These are phyloP conservation scores for Penstemon davidsonii DNA, from an alignment of 257 asterid genomes.

Conservation along the genomic window DNA sequence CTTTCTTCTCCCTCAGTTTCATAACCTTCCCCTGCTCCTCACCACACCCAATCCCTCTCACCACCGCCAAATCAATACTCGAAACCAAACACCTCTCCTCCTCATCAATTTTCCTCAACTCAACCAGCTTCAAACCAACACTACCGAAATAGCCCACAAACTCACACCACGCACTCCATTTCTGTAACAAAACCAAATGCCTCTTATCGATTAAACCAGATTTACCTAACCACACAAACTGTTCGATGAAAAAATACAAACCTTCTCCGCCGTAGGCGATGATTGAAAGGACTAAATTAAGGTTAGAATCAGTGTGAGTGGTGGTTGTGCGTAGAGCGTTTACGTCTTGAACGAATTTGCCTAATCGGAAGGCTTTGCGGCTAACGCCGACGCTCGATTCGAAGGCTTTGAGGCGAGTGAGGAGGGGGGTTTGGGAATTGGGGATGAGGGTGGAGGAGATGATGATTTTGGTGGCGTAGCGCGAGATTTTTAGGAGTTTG, in stretches of 20 bases:
- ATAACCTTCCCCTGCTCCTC: slow-evolving; percentile 56
- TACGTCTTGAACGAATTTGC: slow-evolving; percentile 89
- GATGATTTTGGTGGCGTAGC: slow-evolving; percentile 83
- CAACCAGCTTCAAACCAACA: slow-evolving; percentile 66
- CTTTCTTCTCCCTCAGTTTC: slow-evolving; percentile 75
- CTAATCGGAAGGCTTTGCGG: slow-evolving; percentile 90
- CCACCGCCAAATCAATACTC: slow-evolving; percentile 43
- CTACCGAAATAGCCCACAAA: slow-evolving; percentile 84
- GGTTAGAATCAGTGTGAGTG: slow-evolving; percentile 16
- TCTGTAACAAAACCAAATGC: slow-evolving; percentile 49
- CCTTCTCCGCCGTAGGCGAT: slow-evolving; percentile 88
- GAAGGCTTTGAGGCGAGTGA: slow-evolving; percentile 68
- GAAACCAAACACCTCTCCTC: slow-evolving; percentile 57
- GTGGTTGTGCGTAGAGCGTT: slow-evolving; percentile 57
- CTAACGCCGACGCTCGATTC: slow-evolving; percentile 85
- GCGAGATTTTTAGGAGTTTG: slow-evolving; percentile 79
- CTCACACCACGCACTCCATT: slow-evolving; percentile 81
- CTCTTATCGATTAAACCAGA: slow-evolving; percentile 71
- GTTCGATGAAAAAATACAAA: slow-evolving; percentile 76
- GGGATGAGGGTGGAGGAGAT: slow-evolving; percentile 56
- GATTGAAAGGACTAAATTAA: slow-evolving; percentile 34
- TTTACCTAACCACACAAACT: slow-evolving; percentile 79
- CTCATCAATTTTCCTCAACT: slow-evolving; percentile 45
- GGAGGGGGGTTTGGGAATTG: slow-evolving; percentile 26
- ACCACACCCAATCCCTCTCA: slow-evolving; percentile 46